phyloP scores from a whole-genome alignment of 768 basidiomycete species.

The Sporobolomyces roseus region DNA sequence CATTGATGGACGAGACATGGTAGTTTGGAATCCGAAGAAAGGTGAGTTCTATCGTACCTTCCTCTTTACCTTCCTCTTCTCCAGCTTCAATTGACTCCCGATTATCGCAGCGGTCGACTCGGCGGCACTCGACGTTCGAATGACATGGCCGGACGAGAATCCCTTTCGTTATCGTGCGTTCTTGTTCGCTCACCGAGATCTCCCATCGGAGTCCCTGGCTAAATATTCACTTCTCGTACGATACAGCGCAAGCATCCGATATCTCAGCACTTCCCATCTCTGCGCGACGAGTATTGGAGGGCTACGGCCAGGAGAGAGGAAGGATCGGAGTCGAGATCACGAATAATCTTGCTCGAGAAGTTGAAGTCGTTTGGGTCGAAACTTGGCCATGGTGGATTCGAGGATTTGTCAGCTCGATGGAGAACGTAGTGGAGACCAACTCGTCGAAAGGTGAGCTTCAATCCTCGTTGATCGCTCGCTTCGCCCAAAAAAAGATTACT shows the following conservation, averaged over 20 bases:
- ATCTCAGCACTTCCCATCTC: slow-evolving; percentile 54
- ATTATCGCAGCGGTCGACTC: neutral
- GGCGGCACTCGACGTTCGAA: slow-evolving; percentile 9
- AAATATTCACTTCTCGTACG: too few species aligned
- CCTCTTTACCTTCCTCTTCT: neutral
- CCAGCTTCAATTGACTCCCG: neutral
- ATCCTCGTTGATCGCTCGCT: neutral
- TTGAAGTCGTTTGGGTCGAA: slow-evolving; percentile 68
- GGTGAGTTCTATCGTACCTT: slow-evolving; percentile 1
- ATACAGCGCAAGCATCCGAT: slow-evolving; percentile 41
- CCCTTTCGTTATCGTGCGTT: slow-evolving; percentile 42
- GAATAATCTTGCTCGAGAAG: slow-evolving; percentile 53
- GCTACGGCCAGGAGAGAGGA: slow-evolving; percentile 71
- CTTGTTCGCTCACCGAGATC: neutral
- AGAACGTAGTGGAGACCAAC: slow-evolving; percentile 54
- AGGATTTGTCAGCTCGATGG: slow-evolving; percentile 76
- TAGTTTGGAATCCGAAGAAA: slow-evolving; percentile 25
- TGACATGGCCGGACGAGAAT: slow-evolving; percentile 36
- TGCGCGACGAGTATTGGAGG: slow-evolving; percentile 66
- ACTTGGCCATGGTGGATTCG: slow-evolving; percentile 90
- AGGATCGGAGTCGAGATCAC: slow-evolving; percentile 63
- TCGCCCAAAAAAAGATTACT: too few species aligned
- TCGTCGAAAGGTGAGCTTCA: slow-evolving; percentile 15
- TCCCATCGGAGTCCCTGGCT: too few species aligned
- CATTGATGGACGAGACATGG: neutral